Evolutionary conservation across 1,284 basidiomycete genomes (phyloP), one percentile per base, ranked within the genome.

Genomic region (Chondrostereum purpureum): DNA sequence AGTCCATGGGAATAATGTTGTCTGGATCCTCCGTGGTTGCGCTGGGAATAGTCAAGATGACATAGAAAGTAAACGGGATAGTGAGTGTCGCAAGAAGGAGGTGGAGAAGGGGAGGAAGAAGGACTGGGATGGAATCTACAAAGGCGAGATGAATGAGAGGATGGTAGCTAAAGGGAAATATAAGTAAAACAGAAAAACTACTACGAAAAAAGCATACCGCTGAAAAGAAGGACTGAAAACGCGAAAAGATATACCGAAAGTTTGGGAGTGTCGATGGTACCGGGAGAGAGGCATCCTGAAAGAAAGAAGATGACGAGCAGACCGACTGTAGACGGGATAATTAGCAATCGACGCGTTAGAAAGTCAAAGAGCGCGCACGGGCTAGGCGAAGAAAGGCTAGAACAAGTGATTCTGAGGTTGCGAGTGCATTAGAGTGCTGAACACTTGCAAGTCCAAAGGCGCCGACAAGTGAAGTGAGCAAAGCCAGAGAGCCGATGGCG

Each of bases 31-130:
- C 8, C 4, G 39, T n/a, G 39, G 24, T 13, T n/a, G 8, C 8
- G n/a, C n/a, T n/a, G 8, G 27, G n/a, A 31, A 31, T 31, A 31
- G 27, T 31, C 8, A 41, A 13, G 18, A 24, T 5, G 5, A 24
- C 24, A 17, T 41, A 41, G 20, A 21, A 11, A 3, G 24, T 21
- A 17, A 41, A 18, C 21, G 39, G 20, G 18, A 41, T 11, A n/a
- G n/a, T 41, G 21, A 41, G 39, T n/a, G 39, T 41, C n/a, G 22
- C 39, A 17, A 41, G 21, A 41, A 41, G 39, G 21, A 41, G 18
- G 5, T n/a, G n/a, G 4, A 41, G 39, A 24, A 41, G 39, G 13
- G 39, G 39, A 17, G 39, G 39, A 41, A 41, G 39, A 24, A 41
- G 39, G 4, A 21, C 18, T 3, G 39, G 39, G 24, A 41, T 41